Base-by-base conservation (phyloP, 176 grass and related monocot genomes). In the Melocanna baccifera region DNA sequence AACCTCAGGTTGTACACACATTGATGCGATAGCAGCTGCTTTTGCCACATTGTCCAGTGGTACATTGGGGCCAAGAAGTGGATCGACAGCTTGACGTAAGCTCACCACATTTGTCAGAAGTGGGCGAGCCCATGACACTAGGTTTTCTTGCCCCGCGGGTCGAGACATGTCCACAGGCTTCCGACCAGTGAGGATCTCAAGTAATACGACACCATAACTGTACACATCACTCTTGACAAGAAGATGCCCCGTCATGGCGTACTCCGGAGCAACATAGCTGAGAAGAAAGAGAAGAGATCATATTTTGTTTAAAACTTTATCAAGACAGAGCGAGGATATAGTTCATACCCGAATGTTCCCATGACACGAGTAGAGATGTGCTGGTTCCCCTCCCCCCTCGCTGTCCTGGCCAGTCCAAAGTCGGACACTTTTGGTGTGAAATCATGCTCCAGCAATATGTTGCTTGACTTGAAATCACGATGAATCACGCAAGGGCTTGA, bases 211-310 rank as follows among this genome's bases (percentile, higher is more conserved):
- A 7, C 96, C 96, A 20, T 96, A 99, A 85, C 96, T 99, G 78
- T 99, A 99, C 16, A 99, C 96, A 59, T 99, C 96, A 40, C 93
- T 96, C 84, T 99, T 99, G 46, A 99, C 96, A 62, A 99, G 91
- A 73, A 99, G 96, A 86, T 96, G 96, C 9, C 96, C 96, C 0
- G 96, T 99, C 96, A 99, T 99, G 48, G 96, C 96, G 12, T 99
- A 99, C 78, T 99, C 96, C 0, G 96, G 96, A 22, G 96, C 96
- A 73, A 99, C 96, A 84, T 99, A 99, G 12, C 86, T 88, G 75
- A 73, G 45, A 36, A 61, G 53, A 87, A 81, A 80, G 30, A 52
- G 8, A 71, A 19, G 13, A 52, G 20, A 53, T 83, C 10, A 79
- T 57, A 26, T 2, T 81, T 62, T 82, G 56, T 75, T n/a, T 16